phyloP scores from a whole-genome alignment of 306 rosid genomes.

The Corylus americana region DNA sequence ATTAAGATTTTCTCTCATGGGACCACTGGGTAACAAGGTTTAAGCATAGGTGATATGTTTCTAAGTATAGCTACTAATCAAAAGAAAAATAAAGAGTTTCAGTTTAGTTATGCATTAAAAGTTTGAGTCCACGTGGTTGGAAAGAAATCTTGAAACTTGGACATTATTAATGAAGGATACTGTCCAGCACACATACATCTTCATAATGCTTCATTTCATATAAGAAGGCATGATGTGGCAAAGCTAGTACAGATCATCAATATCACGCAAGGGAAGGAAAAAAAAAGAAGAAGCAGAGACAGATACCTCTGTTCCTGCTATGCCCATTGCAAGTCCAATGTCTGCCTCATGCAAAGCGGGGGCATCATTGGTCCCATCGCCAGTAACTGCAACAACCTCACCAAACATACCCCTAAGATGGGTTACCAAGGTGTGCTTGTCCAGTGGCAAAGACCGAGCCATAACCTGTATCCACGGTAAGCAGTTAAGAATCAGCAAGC shows the following conservation, averaged over 20 bases:
- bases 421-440: slow-evolving; percentile 75
- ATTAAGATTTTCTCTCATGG: neutral
- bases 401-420: slow-evolving; percentile 64
- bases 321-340: slow-evolving; percentile 99
- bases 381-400: slow-evolving; percentile 96
- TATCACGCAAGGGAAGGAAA: neutral
- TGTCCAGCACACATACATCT: neutral
- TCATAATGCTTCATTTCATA: neutral
- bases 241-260: slow-evolving; percentile 4
- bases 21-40: neutral
- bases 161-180: neutral
- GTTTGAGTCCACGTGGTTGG: neutral
- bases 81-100: neutral
- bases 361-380: slow-evolving; percentile 97
- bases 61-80: neutral
- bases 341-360: slow-evolving; percentile 95
- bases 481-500: slow-evolving; percentile 27
- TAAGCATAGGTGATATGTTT: neutral
- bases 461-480: slow-evolving; percentile 68
- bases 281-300: slow-evolving; percentile 11
- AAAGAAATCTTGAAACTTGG: neutral
- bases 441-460: slow-evolving; percentile 87
- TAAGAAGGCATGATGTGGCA: neutral
- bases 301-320: slow-evolving; percentile 93
- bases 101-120: neutral